Evolutionary conservation across 306 rosid genomes (phyloP).

Genomic region (Pyrus bretschneideri): DNA sequence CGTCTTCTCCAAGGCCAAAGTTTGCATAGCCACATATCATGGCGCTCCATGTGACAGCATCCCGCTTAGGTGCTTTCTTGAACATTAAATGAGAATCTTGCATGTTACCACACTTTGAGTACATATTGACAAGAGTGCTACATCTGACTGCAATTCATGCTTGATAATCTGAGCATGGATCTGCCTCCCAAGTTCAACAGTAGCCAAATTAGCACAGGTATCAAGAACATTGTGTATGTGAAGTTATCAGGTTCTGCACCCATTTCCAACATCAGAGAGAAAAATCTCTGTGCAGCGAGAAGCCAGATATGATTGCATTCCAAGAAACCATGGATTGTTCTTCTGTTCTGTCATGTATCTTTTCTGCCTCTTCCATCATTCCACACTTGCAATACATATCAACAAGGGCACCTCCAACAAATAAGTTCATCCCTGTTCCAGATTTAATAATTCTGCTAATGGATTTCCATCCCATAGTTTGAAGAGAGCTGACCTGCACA

Average conservation of each 20-base stretch:
- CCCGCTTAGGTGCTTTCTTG: constrained; percentile 15
- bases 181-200: not conserved
- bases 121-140: not conserved
- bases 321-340: constrained; percentile 55
- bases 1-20: not conserved
- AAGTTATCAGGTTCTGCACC: not conserved
- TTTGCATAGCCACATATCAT: not conserved
- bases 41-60: constrained; percentile 26
- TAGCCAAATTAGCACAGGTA: not conserved
- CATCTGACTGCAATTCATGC: not conserved
- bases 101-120: not conserved
- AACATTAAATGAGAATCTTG: not conserved
- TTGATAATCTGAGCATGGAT: not conserved
- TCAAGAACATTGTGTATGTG: not conserved
- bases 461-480: not conserved
- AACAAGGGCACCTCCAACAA: not conserved
- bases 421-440: not conserved
- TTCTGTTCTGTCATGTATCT: constrained; percentile 54
- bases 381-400: not conserved
- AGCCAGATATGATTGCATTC: not conserved
- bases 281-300: not conserved
- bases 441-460: not conserved
- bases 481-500: not conserved
- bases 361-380: constrained; percentile 56
- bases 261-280: not conserved